Percentiles rank a stretch among this genome's conserved stretches.
Conservation (phyloP, 2,329 filamentous ascomycete species). For the Gaeumannomyces tritici region DNA sequence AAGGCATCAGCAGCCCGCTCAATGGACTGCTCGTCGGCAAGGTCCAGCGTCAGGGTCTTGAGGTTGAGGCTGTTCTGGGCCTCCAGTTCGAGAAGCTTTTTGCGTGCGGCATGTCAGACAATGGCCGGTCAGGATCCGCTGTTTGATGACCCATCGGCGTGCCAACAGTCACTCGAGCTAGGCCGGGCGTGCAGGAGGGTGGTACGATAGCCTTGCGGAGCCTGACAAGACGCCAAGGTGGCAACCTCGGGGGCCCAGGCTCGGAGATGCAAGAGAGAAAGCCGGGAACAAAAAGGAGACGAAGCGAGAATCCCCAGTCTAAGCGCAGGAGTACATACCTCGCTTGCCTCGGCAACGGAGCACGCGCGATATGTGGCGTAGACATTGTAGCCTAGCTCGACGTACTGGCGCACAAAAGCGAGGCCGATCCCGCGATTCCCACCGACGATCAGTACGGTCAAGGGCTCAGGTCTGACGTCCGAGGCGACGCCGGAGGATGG, state of each 20-base stretch:
- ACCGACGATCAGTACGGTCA: slow-evolving; percentile 3
- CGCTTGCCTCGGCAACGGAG: slow-evolving; percentile 1
- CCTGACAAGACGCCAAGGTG: not conserved
- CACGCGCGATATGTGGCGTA: slow-evolving; percentile 2
- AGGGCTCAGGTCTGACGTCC: not conserved
- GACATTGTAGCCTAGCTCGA: slow-evolving; percentile 3
- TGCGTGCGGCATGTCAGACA: not conserved
- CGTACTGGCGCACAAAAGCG: slow-evolving; percentile 4
- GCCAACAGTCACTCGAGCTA: not conserved
- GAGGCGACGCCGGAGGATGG: not conserved
- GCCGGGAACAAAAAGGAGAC: not conserved
- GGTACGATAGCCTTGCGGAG: not conserved
- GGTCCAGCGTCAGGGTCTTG: slow-evolving; percentile 3
- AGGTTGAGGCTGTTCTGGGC: slow-evolving; percentile 1
- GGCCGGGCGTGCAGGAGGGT: not conserved
- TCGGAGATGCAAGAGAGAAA: not conserved
- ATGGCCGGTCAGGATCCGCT: not conserved
- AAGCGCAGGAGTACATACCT: not conserved
- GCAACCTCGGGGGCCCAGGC: too few relatives aligned
- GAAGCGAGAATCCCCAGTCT: too few relatives aligned
- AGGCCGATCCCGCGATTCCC: slow-evolving; percentile 4
- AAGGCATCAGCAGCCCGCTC: slow-evolving; percentile 1
- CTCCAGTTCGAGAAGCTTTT: slow-evolving; percentile 3
- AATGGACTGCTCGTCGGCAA: slow-evolving; percentile 5
- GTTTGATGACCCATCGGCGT: not conserved